Evolutionary conservation across 2,329 filamentous ascomycete species (phyloP).

Genomic region (Sporothrix luriei): DNA sequence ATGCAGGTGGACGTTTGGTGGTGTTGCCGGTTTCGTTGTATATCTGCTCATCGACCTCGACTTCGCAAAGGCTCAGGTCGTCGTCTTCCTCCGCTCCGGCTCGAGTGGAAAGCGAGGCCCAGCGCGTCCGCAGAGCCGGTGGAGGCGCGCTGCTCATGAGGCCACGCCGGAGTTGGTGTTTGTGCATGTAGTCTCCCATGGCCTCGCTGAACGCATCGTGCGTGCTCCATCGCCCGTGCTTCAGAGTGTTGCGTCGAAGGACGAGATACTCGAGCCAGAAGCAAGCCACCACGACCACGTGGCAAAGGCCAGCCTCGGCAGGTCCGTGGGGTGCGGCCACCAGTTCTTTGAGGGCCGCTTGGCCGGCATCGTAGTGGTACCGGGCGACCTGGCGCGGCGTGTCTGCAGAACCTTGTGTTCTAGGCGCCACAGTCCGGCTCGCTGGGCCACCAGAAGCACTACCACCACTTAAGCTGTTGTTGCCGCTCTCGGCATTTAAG

Average conservation of each 20-base stretch:
- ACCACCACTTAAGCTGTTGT: background rate
- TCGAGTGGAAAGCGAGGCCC: background rate
- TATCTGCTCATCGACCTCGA: background rate
- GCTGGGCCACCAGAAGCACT: background rate
- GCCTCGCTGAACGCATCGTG: conserved; percentile 9
- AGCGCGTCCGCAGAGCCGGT: background rate
- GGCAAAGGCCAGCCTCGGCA: conserved; percentile 12
- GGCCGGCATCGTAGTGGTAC: conserved; percentile 20
- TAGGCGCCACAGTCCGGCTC: background rate
- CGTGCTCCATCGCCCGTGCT: conserved; percentile 12
- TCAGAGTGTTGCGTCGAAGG: background rate
- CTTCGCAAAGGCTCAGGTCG: background rate
- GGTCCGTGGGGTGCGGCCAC: background rate
- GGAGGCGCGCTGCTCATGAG: conserved; percentile 1
- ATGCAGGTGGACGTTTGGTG: background rate
- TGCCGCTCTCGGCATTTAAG: background rate
- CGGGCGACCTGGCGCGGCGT: background rate
- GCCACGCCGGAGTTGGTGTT: conserved; percentile 1
- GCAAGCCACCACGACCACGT: conserved; percentile 21
- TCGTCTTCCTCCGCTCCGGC: background rate
- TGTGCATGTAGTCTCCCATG: conserved; percentile 22
- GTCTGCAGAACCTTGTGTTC: background rate
- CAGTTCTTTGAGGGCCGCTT: conserved; percentile 10
- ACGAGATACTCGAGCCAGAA: conserved; percentile 29
- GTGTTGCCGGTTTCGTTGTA: background rate